Evolutionary conservation across 371 early-diverging fungal species (phyloP).

Genomic region (Mucor plumbeus): DNA sequence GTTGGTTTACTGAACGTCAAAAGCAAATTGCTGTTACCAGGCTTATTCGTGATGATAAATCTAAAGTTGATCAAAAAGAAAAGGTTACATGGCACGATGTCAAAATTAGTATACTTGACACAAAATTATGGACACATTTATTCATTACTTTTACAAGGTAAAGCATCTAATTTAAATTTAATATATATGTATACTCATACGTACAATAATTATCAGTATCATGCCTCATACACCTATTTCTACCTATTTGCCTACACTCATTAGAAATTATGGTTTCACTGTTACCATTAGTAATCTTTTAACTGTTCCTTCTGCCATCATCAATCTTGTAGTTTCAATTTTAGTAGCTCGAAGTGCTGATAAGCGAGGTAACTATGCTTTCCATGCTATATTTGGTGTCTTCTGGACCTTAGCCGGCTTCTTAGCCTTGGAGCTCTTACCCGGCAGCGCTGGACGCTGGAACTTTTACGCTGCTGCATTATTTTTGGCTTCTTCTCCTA

Average conservation of each 20-base stretch:
- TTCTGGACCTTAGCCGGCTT: constrained; percentile 51
- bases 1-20: constrained; percentile 48
- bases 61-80: constrained; percentile 46
- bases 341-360: constrained; percentile 50
- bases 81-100: constrained; percentile 35
- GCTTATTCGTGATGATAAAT: constrained; percentile 56
- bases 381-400: constrained; percentile 46
- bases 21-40: constrained; percentile 58
- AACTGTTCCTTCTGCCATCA: constrained; percentile 53
- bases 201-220: constrained; percentile 40
- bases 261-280: constrained; percentile 56
- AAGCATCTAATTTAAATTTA: neutral
- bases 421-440: constrained; percentile 44
- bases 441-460: constrained; percentile 41
- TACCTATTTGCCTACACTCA: constrained; percentile 58
- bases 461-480: constrained; percentile 35
- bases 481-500: constrained; percentile 30
- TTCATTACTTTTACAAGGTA: constrained; percentile 40
- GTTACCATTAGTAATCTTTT: constrained; percentile 57
- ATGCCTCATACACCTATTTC: constrained; percentile 48
- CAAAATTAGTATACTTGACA: constrained; percentile 40
- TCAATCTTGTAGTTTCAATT: constrained; percentile 48
- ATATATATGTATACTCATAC: constrained; percentile 6
- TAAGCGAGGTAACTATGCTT: constrained; percentile 45
- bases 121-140: constrained; percentile 53